Percentiles rank a stretch among this genome's conserved stretches.
phyloP scores from a whole-genome alignment of 164 flowering plant species.

The Pachysandra terminalis region DNA sequence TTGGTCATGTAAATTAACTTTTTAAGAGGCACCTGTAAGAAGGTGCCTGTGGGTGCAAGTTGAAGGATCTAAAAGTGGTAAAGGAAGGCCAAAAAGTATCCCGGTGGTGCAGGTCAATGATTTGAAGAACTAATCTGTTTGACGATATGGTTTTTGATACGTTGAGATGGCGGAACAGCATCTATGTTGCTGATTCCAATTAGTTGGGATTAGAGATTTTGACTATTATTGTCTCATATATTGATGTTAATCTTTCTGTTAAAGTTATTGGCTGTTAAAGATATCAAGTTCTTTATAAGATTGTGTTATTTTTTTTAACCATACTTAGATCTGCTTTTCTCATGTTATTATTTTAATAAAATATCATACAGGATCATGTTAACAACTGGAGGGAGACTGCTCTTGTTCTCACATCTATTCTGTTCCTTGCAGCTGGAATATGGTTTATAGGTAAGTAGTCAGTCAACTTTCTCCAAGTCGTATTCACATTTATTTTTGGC shows the following conservation, averaged over 20 bases:
- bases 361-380: constrained; percentile 52
- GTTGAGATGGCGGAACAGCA: too few species aligned
- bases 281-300: background rate
- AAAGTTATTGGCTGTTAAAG: background rate
- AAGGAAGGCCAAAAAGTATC: too few species aligned
- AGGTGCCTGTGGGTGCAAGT: too few species aligned
- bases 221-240: background rate
- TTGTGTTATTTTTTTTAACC: background rate
- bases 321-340: constrained; percentile 1
- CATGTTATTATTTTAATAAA: constrained; percentile 3
- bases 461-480: background rate
- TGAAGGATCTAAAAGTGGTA: too few species aligned
- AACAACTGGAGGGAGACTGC: constrained; percentile 81
- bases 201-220: too few species aligned
- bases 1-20: too few species aligned
- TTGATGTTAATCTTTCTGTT: background rate
- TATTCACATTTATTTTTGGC: too few species aligned
- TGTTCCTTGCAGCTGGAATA: constrained; percentile 64
- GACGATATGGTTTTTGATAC: too few species aligned
- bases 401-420: constrained; percentile 59
- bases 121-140: too few species aligned
- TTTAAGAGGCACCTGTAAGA: too few species aligned
- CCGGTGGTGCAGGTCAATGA: too few species aligned
- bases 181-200: too few species aligned
- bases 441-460: constrained; percentile 63